Evolutionary conservation across 2,329 filamentous ascomycete species (phyloP), one percentile per base, ranked within the genome.

Genomic region (Ophiostoma montium): DNA sequence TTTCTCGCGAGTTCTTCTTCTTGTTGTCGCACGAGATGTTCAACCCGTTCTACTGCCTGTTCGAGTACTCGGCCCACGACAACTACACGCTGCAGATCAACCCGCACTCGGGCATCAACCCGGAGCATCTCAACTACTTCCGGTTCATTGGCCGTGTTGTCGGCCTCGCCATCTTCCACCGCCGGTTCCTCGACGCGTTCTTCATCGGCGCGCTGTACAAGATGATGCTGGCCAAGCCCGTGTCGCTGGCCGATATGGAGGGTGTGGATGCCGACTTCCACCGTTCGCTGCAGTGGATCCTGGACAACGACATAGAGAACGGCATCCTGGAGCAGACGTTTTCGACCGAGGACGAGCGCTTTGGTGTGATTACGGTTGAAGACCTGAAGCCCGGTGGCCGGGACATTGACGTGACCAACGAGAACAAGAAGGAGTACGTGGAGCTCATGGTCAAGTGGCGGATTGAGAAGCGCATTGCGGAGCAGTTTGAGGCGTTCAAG

Each of bases 1-100:
- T 98, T 50, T 98, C 92, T 33, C 78, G 89, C 76, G 92, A 98
- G 68, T 98, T 98, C 73, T 98, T 98, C 75, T 98, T 98, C 80
- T 73, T 98, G 36, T 78, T 98, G 49, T 96, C 90, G 15, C 92
- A 98, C 69, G 92, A 98, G 71, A 98, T 98, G 92, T 98, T 98
- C 72, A 98, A 98, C 66, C 92, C 92, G 31, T 98, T 98, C 70
- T 98, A 98, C 71, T 98, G 92, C 65, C 75, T 98, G 48, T 98
- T 98, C 72, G 92, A 98, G 69, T 98, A 98, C 67, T 96, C 92
- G 23, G 92, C 92, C 35, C 92, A 98, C 72, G 92, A 98, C 78
- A 98, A 98, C 70, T 98, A 98, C 70, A 98, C 92, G 30, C 83
- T 98, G 49, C 92, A 98, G 69, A 98, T 98, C 72, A 98, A 98